A percentile compares a stretch with the other conserved stretches of the same genome.
Evolutionary conservation across 2,329 filamentous ascomycete genomes (phyloP).

Genomic region (Aspergillus latus): DNA sequence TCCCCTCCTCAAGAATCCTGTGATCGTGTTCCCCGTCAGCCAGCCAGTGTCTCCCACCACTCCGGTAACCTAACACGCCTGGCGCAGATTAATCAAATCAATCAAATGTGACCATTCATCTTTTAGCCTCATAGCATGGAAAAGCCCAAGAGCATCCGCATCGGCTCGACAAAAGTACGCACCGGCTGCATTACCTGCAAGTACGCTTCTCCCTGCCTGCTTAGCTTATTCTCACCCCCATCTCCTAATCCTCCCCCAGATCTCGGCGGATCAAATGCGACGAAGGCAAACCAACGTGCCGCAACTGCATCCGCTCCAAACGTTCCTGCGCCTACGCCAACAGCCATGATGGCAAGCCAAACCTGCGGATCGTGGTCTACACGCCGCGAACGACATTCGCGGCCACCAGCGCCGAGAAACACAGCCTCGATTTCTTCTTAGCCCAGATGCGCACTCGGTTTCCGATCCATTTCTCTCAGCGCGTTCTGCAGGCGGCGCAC

Average conservation of each 20-base stretch:
- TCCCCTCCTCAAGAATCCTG: not conserved
- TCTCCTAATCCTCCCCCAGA: not conserved
- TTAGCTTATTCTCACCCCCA: too few relatives aligned
- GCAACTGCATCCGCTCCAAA: slow-evolving; percentile 11
- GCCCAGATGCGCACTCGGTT: slow-evolving; percentile 5
- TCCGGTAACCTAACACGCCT: too few relatives aligned
- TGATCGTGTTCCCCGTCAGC: not conserved
- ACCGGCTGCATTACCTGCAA: slow-evolving; percentile 14
- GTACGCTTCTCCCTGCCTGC: not conserved
- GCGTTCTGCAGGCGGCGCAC: not conserved
- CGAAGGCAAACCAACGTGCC: slow-evolving; percentile 12
- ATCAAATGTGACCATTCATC: not conserved
- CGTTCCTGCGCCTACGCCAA: slow-evolving; percentile 1
- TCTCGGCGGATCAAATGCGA: slow-evolving; percentile 16
- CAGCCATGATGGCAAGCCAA: not conserved
- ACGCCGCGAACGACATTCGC: slow-evolving; percentile 1
- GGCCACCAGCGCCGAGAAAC: slow-evolving; percentile 3
- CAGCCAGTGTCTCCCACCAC: not conserved
- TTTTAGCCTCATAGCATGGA: not conserved
- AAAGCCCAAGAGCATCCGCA: not conserved
- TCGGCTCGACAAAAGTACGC: slow-evolving; percentile 12
- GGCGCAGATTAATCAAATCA: not conserved
- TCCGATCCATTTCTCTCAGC: slow-evolving; percentile 1
- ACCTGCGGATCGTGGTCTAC: slow-evolving; percentile 5
- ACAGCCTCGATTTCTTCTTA: slow-evolving; percentile 5